Percentiles rank a stretch among this genome's conserved stretches.
phyloP scores from a whole-genome alignment of 2,329 filamentous ascomycete species.

The Aschersonia sp. region DNA sequence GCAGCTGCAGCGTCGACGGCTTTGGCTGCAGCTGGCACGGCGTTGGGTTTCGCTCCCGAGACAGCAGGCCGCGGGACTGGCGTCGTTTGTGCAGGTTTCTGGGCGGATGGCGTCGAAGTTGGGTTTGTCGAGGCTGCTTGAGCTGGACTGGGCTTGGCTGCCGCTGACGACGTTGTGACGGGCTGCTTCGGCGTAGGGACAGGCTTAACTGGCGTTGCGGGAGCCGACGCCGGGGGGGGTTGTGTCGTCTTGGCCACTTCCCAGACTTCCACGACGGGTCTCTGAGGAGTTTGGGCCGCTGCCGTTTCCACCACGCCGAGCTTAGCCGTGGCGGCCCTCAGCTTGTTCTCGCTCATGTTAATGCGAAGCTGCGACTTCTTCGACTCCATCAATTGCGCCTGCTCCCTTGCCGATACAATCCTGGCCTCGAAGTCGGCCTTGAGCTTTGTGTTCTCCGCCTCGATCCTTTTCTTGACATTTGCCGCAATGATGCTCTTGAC shows the following conservation, averaged over 20 bases:
- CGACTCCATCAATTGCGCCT: slow-evolving; percentile 56
- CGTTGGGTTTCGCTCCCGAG: not conserved
- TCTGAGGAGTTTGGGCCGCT: slow-evolving; percentile 71
- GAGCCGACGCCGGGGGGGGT: slow-evolving; percentile 7
- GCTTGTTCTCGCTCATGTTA: slow-evolving; percentile 64
- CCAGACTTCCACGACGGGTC: slow-evolving; percentile 78
- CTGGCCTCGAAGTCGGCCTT: slow-evolving; percentile 42
- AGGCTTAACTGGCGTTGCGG: slow-evolving; percentile 4
- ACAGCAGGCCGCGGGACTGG: slow-evolving; percentile 2
- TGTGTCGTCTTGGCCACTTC: slow-evolving; percentile 50
- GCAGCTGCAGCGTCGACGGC: not conserved
- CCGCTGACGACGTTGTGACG: slow-evolving; percentile 6
- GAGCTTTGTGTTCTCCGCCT: slow-evolving; percentile 46
- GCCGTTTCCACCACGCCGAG: slow-evolving; percentile 68
- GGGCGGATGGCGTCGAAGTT: slow-evolving; percentile 4
- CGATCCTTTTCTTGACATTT: slow-evolving; percentile 58
- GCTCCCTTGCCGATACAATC: slow-evolving; percentile 37
- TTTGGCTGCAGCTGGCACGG: not conserved
- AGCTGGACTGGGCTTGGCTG: not conserved
- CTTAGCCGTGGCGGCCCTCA: slow-evolving; percentile 52
- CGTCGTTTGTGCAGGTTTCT: slow-evolving; percentile 6
- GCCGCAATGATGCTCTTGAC: slow-evolving; percentile 42
- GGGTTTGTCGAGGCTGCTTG: not conserved
- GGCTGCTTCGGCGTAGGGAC: slow-evolving; percentile 9
- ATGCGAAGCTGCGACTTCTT: slow-evolving; percentile 64